Conservation (phyloP, 345 rosid species). For the Arabis alpina region DNA sequence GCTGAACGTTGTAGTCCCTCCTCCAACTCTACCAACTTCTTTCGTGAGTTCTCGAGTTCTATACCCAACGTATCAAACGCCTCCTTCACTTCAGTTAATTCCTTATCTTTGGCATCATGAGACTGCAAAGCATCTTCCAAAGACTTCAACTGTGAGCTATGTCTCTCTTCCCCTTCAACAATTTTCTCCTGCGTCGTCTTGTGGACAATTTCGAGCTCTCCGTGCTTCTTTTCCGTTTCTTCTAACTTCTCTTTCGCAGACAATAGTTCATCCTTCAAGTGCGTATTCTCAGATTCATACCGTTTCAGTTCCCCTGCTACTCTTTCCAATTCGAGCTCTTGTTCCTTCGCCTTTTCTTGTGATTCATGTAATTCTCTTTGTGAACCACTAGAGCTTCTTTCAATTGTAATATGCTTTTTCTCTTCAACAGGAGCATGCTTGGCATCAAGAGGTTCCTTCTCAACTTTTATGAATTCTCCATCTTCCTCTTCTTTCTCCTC, state of each 20-base stretch:
- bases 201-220: slow-evolving; percentile 65
- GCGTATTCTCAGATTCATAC: slow-evolving; percentile 66
- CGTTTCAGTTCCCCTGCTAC: slow-evolving; percentile 65
- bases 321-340: slow-evolving; percentile 80
- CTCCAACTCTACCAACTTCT: slow-evolving; percentile 68
- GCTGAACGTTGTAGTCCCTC: slow-evolving; percentile 61
- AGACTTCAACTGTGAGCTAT: slow-evolving; percentile 56
- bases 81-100: slow-evolving; percentile 73
- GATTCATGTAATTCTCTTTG: slow-evolving; percentile 78
- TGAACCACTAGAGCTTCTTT: slow-evolving; percentile 64
- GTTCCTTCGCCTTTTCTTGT: slow-evolving; percentile 78
- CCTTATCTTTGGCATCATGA: slow-evolving; percentile 74
- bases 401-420: slow-evolving; percentile 37
- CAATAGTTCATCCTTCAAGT: slow-evolving; percentile 61
- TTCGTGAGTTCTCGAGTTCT: slow-evolving; percentile 68
- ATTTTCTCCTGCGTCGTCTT: slow-evolving; percentile 71
- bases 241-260: slow-evolving; percentile 61
- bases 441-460: slow-evolving; percentile 71
- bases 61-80: slow-evolving; percentile 66
- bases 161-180: slow-evolving; percentile 67
- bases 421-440: slow-evolving; percentile 45
- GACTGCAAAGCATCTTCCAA: slow-evolving; percentile 71
- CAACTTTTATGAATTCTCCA: slow-evolving; percentile 94
- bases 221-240: slow-evolving; percentile 59
- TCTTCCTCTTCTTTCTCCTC: slow-evolving; percentile 79